Evolutionary conservation across 1,139 yeast species (phyloP).

Genomic region (Kodamaea arcana): DNA sequence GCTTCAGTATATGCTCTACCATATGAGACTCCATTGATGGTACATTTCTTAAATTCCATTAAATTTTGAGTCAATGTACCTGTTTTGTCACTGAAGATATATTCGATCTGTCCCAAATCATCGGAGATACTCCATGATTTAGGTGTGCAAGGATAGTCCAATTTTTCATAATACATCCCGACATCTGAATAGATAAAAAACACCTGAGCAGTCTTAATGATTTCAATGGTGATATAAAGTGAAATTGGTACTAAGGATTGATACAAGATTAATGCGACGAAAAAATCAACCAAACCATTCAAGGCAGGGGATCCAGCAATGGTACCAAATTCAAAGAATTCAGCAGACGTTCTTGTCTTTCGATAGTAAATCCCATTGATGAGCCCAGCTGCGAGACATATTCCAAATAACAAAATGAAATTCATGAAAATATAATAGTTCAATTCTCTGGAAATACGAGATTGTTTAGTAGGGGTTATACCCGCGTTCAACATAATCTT

Average conservation of each 20-base stretch:
- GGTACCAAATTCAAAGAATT: constrained; percentile 46
- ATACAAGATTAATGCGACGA: constrained; percentile 52
- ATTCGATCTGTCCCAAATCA: constrained; percentile 63
- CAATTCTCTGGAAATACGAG: constrained; percentile 48
- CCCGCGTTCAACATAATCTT: constrained; percentile 58
- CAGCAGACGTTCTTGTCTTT: constrained; percentile 30
- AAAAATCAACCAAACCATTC: constrained; percentile 50
- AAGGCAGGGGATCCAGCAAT: constrained; percentile 47
- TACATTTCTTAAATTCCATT: constrained; percentile 60
- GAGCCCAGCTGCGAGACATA: constrained; percentile 52
- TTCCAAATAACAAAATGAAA: constrained; percentile 41
- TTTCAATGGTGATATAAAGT: constrained; percentile 55
- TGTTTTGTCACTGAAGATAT: constrained; percentile 58
- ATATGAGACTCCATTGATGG: constrained; percentile 50
- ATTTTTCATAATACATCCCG: constrained; percentile 46
- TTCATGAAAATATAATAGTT: constrained; percentile 48
- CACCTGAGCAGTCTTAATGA: constrained; percentile 57
- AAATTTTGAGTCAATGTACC: constrained; percentile 59
- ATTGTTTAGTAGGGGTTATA: constrained; percentile 53
- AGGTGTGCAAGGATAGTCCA: constrained; percentile 59
- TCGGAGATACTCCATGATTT: constrained; percentile 62
- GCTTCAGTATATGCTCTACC: constrained; percentile 65
- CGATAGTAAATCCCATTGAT: constrained; percentile 50
- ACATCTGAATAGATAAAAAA: constrained; percentile 52
- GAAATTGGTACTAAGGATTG: constrained; percentile 60